phyloP scores from a whole-genome alignment of 148 eudicot species.

The Spergularia marina region DNA sequence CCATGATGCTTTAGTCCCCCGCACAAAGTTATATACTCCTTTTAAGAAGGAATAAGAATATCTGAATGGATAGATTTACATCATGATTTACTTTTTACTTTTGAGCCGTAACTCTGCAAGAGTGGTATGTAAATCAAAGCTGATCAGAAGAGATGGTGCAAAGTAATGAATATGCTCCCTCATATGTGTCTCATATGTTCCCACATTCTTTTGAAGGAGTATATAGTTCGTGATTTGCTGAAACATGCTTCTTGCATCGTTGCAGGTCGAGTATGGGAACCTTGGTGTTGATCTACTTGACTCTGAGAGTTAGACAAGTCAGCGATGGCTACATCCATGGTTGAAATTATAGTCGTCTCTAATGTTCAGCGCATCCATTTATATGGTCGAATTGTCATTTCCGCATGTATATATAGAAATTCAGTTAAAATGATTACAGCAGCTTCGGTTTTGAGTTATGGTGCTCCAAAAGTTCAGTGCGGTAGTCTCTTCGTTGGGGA shows the following conservation, averaged over 20 bases:
- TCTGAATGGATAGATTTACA: no score
- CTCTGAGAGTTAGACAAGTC: conserved; percentile 65
- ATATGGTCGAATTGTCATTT: conserved; percentile 12
- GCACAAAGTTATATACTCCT: background rate
- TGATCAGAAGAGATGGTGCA: no score
- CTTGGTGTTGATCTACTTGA: conserved; percentile 65
- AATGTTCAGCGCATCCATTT: background rate
- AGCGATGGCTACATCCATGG: conserved; percentile 37
- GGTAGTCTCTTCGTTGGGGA: background rate
- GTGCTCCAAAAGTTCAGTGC: background rate
- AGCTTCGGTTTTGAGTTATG: background rate
- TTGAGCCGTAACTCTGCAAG: no score
- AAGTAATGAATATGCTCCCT: conserved; percentile 1
- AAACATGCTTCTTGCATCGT: conserved; percentile 9
- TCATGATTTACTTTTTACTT: no score
- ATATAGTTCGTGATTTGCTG: conserved; percentile 3
- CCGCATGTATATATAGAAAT: conserved; percentile 21
- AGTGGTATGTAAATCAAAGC: no score
- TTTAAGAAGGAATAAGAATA: no score
- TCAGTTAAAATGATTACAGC: conserved; percentile 12
- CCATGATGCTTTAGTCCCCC: background rate
- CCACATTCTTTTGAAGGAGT: background rate
- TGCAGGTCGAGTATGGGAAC: conserved; percentile 90
- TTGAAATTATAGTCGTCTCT: background rate
- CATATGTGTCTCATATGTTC: background rate